Conservation (phyloP, 306 rosid genomes). For the Sindora glabra region DNA sequence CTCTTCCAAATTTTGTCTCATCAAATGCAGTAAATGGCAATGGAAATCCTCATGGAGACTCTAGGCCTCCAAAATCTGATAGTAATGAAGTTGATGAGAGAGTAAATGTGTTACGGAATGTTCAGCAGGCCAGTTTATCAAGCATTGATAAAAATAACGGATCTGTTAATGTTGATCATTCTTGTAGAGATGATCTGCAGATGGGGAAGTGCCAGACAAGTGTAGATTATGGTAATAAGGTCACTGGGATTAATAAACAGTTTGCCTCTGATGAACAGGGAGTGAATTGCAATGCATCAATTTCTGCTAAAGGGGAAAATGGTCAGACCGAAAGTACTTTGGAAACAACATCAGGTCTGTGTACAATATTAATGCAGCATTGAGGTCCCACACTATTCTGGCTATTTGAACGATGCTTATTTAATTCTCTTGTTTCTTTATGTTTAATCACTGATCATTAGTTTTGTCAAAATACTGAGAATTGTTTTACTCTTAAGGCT, state of each 20-base stretch:
- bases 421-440: no score
- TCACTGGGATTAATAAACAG: constrained; percentile 37
- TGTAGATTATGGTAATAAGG: constrained; percentile 40
- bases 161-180: constrained; percentile 30
- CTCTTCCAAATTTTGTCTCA: constrained; percentile 27
- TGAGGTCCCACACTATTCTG: not conserved
- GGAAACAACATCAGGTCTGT: constrained; percentile 65
- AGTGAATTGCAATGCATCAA: constrained; percentile 26
- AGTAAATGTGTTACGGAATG: constrained; percentile 37
- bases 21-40: constrained; percentile 44
- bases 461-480: constrained; percentile 6
- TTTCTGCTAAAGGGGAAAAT: constrained; percentile 43
- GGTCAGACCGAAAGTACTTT: constrained; percentile 36
- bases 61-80: constrained; percentile 44
- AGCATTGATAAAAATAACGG: constrained; percentile 56
- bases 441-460: not conserved
- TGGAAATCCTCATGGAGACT: constrained; percentile 46
- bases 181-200: constrained; percentile 35
- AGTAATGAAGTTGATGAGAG: constrained; percentile 43
- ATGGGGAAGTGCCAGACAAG: constrained; percentile 48
- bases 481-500: constrained; percentile 41
- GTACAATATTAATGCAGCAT: not conserved
- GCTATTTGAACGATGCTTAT: no score
- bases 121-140: constrained; percentile 29
- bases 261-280: constrained; percentile 38